phyloP scores from a whole-genome alignment of 1,139 yeast genomes.

The Wickerhamiella pararugosa region DNA sequence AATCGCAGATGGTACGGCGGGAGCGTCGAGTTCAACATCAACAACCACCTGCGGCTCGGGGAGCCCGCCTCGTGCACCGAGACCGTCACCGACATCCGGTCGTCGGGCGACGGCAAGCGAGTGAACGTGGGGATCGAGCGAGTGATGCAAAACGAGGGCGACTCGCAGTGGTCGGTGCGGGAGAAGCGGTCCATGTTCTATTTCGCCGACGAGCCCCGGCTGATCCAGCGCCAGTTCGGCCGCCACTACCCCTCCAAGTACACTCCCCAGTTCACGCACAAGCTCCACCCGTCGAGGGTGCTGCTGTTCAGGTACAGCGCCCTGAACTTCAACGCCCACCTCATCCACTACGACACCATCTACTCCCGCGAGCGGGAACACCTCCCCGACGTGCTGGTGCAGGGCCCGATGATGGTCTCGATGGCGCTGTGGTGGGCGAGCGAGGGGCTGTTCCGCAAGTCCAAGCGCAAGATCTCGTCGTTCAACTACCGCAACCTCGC shows the following conservation, averaged over 20 bases:
- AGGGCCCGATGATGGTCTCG: conserved; percentile 68
- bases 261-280: conserved; percentile 12
- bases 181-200: conserved; percentile 23
- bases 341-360: conserved; percentile 52
- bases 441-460: conserved; percentile 9
- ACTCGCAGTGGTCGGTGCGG: conserved; percentile 18
- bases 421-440: conserved; percentile 36
- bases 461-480: conserved; percentile 16
- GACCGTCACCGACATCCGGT: conserved; percentile 14
- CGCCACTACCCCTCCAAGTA: conserved; percentile 9
- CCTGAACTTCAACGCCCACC: conserved; percentile 66
- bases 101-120: conserved; percentile 11
- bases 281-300: conserved; percentile 21
- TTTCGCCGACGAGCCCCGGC: conserved; percentile 17
- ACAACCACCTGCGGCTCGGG: conserved; percentile 27
- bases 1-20: conserved; percentile 83
- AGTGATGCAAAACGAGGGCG: conserved; percentile 15
- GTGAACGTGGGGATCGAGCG: conserved; percentile 22
- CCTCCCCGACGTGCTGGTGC: conserved; percentile 49
- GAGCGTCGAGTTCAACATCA: conserved; percentile 29
- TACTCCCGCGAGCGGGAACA: conserved; percentile 43
- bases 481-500: conserved; percentile 37
- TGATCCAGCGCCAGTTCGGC: conserved; percentile 8
- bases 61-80: conserved; percentile 20
- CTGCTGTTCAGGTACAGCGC: conserved; percentile 50